Percentiles rank a stretch among this genome's conserved stretches.
These are phyloP conservation scores for Fragilaria crotonensis DNA, from an alignment of 108 stramenopile species.

Conservation along the genomic window DNA sequence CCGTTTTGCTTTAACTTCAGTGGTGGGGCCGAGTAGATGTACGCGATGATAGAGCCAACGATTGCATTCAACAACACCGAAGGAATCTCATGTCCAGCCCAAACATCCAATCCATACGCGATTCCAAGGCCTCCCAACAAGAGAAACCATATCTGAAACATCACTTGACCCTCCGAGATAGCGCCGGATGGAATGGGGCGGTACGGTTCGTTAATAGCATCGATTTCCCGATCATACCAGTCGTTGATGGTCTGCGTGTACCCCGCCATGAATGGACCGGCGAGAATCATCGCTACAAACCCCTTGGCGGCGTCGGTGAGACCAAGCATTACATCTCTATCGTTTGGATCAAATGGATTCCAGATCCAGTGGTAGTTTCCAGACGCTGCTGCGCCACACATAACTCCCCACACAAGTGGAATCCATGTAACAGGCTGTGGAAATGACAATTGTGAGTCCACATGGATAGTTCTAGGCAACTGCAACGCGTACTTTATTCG, in stretches of 20 bases:
- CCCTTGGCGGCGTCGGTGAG: conserved; percentile 83
- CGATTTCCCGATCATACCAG: conserved; percentile 97
- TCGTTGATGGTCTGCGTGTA: conserved; percentile 98
- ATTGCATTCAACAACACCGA: conserved; percentile 70
- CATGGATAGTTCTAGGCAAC: too few species aligned
- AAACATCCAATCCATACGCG: conserved; percentile 85
- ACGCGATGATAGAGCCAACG: conserved; percentile 91
- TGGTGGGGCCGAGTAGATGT: conserved; percentile 96
- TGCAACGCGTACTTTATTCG: neutral
- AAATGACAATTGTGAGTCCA: too few species aligned
- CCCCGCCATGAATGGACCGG: conserved; percentile 92
- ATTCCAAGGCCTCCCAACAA: conserved; percentile 86
- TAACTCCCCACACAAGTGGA: conserved; percentile 91
- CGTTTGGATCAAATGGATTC: conserved; percentile 89
- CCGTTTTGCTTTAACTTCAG: conserved; percentile 94
- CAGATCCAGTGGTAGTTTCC: conserved; percentile 98
- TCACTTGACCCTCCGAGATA: conserved; percentile 86
- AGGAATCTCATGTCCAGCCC: conserved; percentile 88
- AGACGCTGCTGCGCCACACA: conserved; percentile 85
- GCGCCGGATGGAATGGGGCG: conserved; percentile 91
- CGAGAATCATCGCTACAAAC: conserved; percentile 82
- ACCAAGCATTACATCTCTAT: conserved; percentile 70
- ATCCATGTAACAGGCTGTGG: conserved; percentile 83
- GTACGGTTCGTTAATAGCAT: conserved; percentile 97
- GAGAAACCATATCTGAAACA: conserved; percentile 89